Conservation (phyloP, 495 filamentous ascomycete species). For the Penicillium ucsense region DNA sequence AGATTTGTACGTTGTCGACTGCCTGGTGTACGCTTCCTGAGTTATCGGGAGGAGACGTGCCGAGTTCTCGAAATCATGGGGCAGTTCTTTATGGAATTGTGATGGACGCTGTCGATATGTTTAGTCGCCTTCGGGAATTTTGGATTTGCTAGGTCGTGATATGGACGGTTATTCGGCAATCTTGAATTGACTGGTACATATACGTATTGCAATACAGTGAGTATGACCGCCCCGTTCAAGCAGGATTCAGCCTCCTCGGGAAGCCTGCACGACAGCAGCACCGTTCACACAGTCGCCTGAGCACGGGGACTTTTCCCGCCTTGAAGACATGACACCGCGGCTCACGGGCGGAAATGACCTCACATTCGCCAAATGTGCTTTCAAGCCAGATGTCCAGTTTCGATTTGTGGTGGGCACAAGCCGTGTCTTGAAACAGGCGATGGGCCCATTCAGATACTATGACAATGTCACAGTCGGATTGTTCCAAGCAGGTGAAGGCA, state of each 20-base stretch:
- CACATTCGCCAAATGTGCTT: background rate
- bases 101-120: too few species aligned
- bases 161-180: too few species aligned
- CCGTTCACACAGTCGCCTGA: background rate
- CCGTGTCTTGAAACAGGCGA: background rate
- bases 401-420: background rate
- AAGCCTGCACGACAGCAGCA: background rate
- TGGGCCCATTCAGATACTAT: background rate
- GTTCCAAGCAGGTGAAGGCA: background rate
- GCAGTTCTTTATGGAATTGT: too few species aligned
- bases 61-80: too few species aligned
- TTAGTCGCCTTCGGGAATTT: too few species aligned
- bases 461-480: background rate
- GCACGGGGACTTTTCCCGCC: background rate
- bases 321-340: background rate
- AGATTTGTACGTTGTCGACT: too few species aligned
- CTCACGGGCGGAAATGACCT: background rate
- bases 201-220: too few species aligned
- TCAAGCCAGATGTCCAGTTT: background rate
- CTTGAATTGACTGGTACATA: too few species aligned
- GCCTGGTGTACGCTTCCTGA: too few species aligned
- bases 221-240: background rate
- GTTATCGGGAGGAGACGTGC: too few species aligned
- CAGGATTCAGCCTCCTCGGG: background rate
- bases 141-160: too few species aligned